These are phyloP conservation scores for Ceratobasidium sp. DNA, from an alignment of 1,284 basidiomycete species.

Conservation along the genomic window DNA sequence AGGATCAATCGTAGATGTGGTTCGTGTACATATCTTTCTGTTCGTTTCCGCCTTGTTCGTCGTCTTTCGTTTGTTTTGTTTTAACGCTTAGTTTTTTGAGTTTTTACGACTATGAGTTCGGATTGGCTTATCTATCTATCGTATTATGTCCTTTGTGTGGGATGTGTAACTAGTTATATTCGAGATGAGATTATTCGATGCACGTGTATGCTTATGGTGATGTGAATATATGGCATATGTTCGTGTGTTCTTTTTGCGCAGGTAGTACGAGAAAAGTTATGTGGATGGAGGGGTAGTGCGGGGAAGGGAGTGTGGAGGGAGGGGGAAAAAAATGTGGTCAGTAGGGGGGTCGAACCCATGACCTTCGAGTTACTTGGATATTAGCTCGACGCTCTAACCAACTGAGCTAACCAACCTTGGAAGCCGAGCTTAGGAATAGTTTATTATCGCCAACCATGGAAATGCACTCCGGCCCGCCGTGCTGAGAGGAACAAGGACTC, in stretches of 20 bases:
- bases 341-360: too few relatives aligned
- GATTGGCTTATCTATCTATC: slow-evolving; percentile 9
- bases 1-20: slow-evolving; percentile 6
- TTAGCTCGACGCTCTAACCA: too few relatives aligned
- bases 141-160: background rate
- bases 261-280: too few relatives aligned
- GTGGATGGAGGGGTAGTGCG: too few relatives aligned
- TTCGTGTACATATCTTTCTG: slow-evolving; percentile 24
- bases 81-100: background rate
- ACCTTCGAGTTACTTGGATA: too few relatives aligned
- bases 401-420: too few relatives aligned
- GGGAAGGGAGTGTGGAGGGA: too few relatives aligned
- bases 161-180: slow-evolving; percentile 18
- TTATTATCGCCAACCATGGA: too few relatives aligned
- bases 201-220: slow-evolving; percentile 10
- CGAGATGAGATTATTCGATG: background rate
- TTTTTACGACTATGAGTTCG: background rate
- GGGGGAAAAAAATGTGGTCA: too few relatives aligned
- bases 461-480: too few relatives aligned
- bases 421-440: too few relatives aligned
- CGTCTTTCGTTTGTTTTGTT: background rate
- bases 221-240: background rate
- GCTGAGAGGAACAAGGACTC: too few relatives aligned
- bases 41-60: background rate
- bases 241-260: background rate